Base-by-base conservation (phyloP, 306 rosid genomes). In the Quillaja saponaria region DNA sequence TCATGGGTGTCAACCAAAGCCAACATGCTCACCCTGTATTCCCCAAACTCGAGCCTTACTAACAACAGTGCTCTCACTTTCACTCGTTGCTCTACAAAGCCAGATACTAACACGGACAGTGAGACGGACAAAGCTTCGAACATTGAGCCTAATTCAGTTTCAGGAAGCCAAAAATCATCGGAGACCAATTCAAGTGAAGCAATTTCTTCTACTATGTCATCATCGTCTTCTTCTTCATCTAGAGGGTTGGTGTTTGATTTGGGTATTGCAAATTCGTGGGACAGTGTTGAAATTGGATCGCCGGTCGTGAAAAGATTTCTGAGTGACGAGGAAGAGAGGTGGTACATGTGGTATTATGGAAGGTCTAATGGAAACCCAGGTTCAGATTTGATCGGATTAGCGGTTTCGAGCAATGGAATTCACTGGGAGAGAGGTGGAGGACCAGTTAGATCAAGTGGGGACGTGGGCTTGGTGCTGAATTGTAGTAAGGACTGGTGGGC, bases 261-360 rank as follows among this genome's bases (percentile, higher is more conserved):
- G 74, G 96, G 91, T 12, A 37, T 33, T 33, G 61, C 67, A 37
- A 69, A 55, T 13, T 74, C 91, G 8, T 84, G 95, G 95, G 95
- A 86, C 31, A 39, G 81, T 58, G 84, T 72, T 7, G 97, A 84
- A 14, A 55, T 90, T 42, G 91, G 95, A 38, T 74, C 87, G 1
- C 95, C 90, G 0, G 87, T 90, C 7, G 90, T 87, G 71, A 87
- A 87, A 71, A 72, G 91, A 79, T 90, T 84, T 55, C 81, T 78
- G 7, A 70, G 86, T 13, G 97, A 90, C 20, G 86, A 86, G 60
- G 91, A 84, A 71, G 91, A 86, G 74, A 78, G 91, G 62, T 90
- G 95, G 97, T 81, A 82, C 79, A 87, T 82, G 92, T 84, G 97
- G 95, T 84, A 87, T 47, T 70, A 78, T 63, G 97, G 95, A 4